Base-by-base conservation (phyloP, 208 protist genomes). In the Acanthamoeba royreba region DNA sequence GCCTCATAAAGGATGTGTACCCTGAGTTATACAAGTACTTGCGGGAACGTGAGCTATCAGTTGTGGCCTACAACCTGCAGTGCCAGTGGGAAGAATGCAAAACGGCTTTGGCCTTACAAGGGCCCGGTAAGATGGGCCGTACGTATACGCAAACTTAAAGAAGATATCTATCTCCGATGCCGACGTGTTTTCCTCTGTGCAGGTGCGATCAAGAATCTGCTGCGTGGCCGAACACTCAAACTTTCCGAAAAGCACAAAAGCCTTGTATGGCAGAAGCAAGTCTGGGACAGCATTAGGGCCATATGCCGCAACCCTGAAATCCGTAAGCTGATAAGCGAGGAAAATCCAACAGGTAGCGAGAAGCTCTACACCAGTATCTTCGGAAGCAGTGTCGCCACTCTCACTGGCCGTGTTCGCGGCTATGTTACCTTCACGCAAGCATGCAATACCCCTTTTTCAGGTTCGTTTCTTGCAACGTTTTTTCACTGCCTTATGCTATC, bases 381-480 rank as follows among this genome's bases (percentile, higher is more conserved):
- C 38, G 49, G 83, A 4, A 40, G 52, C 38, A 47, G 38, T 13
- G 83, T 90, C 33, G n/a, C 42, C 1, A 90, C 83, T 0, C 83
- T 90, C n/a, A 90, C 83, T 0, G 83, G 83, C 35, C 0, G 83
- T 17, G 53, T 90, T 22, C 83, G 83, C 13, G 83, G 83, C 19
- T 69, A n/a, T 15, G 83, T 90, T 22, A 90, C 31, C 83, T 90
- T 90, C 52, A 90, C 83, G 11, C 83, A 90, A 38, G 83, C 83
- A 4, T 69, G 83, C 52, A 90, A 90, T 35, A 90, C 83, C 19
- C 83, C 83, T 13, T 90, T 79, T n/a, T 86, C 77, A 11, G 61
- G 61, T 72, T 72, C 61, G 11, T 72, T 72, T 9, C 61, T 40
- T 35, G 15, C 61, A 22, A n/a, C 9, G 61, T 22, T 47, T 13